Base-by-base conservation (phyloP, 768 basidiomycete genomes). In the Rhizopogon vesiculosus region DNA sequence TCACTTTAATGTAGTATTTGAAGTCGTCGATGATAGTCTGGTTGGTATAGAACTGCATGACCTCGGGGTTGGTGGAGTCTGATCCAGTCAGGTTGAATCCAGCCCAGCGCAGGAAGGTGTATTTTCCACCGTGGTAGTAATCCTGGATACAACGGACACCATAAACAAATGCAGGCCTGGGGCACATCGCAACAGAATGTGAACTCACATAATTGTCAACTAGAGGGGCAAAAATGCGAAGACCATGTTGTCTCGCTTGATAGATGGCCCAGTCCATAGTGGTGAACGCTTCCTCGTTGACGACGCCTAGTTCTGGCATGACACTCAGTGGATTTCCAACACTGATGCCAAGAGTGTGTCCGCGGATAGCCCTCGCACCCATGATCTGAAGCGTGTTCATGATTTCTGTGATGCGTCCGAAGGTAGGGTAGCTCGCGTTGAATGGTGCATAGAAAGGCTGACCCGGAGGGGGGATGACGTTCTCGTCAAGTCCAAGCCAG, bases 31-130 rank as follows among this genome's bases (percentile, higher is more conserved):
- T 71, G 39, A 84, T 69, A 5, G 71, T 75, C 49, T 73, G 61
- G 56, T 84, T 78, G 5, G 69, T 71, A 64, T 76, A 84, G 62
- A 85, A 85, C 59, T 42, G 57, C 59, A 42, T 60, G 63, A 52
- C 67, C 64, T 35, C 51, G 45, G 29, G 67, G 64, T 56, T 53
- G 29, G 62, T 62, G 53, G 61, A 62, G 38, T 67, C 61, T 18
- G 60, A 61, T 51, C 68, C 67, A 13, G 58, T 65, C 49, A 58
- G 52, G 18, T 39, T 41, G 12, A 57, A 59, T 15, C 59, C 59
- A 16, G 54, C 56, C 54, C 49, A 68, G 54, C 61, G 46, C 46
- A 70, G 66, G 42, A 68, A 70, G 38, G 68, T 66, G 51, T 62
- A 69, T 53, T 69, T 69, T 9, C 69, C 69, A 40, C 65, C 65